Conservation (phyloP, 805 yeast species). For the Candida xiaguanensis region DNA sequence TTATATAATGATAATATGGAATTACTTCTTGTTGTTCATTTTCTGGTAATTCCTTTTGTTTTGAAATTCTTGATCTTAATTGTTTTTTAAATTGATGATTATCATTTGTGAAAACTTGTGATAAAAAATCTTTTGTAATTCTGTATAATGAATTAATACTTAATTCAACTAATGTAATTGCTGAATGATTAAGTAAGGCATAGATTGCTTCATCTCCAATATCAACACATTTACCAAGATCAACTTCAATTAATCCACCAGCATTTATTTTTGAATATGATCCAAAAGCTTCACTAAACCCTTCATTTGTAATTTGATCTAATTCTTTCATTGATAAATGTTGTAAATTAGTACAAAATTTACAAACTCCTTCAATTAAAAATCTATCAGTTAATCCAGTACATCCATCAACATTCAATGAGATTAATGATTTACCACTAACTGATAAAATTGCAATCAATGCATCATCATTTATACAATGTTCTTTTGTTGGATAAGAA, state of each 20-base stretch:
- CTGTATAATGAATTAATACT: slow-evolving; percentile 69
- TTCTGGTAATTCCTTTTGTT: slow-evolving; percentile 1
- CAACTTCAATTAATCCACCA: slow-evolving; percentile 58
- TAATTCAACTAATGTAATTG: slow-evolving; percentile 62
- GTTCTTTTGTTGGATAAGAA: slow-evolving; percentile 64
- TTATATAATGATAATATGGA: slow-evolving; percentile 16
- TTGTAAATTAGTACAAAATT: slow-evolving; percentile 55
- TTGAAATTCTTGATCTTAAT: slow-evolving; percentile 8
- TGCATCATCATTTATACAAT: slow-evolving; percentile 64
- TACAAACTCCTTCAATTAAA: slow-evolving; percentile 52
- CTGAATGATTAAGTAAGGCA: slow-evolving; percentile 60
- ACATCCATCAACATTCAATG: slow-evolving; percentile 71
- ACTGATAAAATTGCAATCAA: slow-evolving; percentile 56
- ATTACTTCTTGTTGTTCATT: slow-evolving; percentile 4
- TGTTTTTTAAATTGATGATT: slow-evolving; percentile 12
- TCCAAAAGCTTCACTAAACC: slow-evolving; percentile 55
- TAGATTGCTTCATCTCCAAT: slow-evolving; percentile 61
- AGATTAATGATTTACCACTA: slow-evolving; percentile 57
- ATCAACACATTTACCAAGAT: slow-evolving; percentile 61
- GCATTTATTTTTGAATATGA: slow-evolving; percentile 46
- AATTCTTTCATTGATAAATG: slow-evolving; percentile 55
- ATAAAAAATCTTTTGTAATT: slow-evolving; percentile 49
- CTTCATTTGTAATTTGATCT: slow-evolving; percentile 67
- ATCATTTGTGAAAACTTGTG: slow-evolving; percentile 40
- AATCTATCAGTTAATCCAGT: slow-evolving; percentile 64